Percentiles rank a stretch among this genome's conserved stretches.
Evolutionary conservation across 805 yeast species (phyloP).

Genomic region (Starmerella floris): DNA sequence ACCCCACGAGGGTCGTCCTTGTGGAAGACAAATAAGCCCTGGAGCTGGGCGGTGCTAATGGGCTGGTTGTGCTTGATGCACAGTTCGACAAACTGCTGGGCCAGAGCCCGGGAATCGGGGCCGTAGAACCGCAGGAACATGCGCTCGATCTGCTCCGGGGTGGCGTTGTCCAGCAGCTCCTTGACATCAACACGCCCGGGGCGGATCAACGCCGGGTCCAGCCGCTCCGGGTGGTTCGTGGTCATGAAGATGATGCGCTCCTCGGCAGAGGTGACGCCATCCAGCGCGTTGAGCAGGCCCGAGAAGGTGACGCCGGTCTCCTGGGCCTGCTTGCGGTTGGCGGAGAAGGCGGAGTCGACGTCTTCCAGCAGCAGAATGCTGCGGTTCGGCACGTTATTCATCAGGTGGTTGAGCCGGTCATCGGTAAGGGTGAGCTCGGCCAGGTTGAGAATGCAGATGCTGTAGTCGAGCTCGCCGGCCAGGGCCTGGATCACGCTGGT

Average conservation of each 20-base stretch:
- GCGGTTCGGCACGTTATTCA: conserved; percentile 91
- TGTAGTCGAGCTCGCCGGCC: conserved; percentile 92
- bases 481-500: conserved; percentile 91
- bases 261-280: conserved; percentile 96
- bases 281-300: conserved; percentile 83
- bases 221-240: conserved; percentile 86
- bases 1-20: conserved; percentile 73
- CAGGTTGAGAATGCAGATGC: conserved; percentile 81
- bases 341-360: conserved; percentile 88
- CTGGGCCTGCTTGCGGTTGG: conserved; percentile 50
- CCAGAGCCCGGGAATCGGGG: conserved; percentile 35
- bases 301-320: conserved; percentile 93
- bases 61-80: conserved; percentile 38
- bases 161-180: conserved; percentile 74
- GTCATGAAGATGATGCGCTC: conserved; percentile 96
- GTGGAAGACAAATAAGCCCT: conserved; percentile 87
- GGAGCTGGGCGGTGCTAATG: conserved; percentile 86
- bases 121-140: conserved; percentile 88
- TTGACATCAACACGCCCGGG: conserved; percentile 92
- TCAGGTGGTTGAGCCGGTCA: conserved; percentile 82
- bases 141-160: conserved; percentile 57
- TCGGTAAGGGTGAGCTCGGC: conserved; percentile 88
- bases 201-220: conserved; percentile 84
- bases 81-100: conserved; percentile 39
- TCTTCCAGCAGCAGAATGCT: conserved; percentile 79